Conservation (phyloP, 495 filamentous ascomycete species). For the Xylona heveae region DNA sequence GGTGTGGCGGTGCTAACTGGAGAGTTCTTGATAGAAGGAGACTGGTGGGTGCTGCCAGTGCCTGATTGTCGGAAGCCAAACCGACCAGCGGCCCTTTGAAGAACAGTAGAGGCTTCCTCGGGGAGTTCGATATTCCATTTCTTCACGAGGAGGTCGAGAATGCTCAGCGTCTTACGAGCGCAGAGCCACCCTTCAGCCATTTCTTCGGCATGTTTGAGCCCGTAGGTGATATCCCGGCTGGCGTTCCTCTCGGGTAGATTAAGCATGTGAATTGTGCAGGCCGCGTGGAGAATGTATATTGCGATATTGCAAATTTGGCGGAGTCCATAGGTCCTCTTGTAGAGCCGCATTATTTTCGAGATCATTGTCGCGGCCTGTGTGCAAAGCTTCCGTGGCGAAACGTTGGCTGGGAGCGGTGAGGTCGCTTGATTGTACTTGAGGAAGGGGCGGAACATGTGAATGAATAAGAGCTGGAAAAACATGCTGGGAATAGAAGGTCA, state of each 20-base stretch:
- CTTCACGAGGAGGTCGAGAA: constrained; percentile 62
- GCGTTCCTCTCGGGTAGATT: constrained; percentile 83
- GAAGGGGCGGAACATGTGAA: constrained; percentile 93
- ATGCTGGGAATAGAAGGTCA: constrained; percentile 40
- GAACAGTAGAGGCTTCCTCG: constrained; percentile 52
- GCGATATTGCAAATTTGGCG: constrained; percentile 88
- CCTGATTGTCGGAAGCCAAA: constrained; percentile 2
- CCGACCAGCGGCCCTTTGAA: too few species aligned
- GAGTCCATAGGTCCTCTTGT: constrained; percentile 78
- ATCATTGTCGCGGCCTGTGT: constrained; percentile 73
- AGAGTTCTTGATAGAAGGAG: background rate
- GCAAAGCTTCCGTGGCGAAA: constrained; percentile 79
- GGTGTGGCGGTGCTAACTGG: background rate
- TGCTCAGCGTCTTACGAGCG: constrained; percentile 64
- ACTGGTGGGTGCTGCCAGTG: constrained; percentile 6
- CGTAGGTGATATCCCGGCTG: constrained; percentile 69
- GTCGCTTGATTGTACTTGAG: constrained; percentile 65
- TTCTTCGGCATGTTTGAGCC: constrained; percentile 83
- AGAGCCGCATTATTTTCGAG: constrained; percentile 77
- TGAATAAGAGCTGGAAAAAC: constrained; percentile 92
- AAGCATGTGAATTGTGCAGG: constrained; percentile 84
- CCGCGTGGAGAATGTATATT: constrained; percentile 85
- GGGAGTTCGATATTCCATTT: constrained; percentile 82
- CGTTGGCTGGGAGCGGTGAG: constrained; percentile 68
- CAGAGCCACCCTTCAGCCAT: constrained; percentile 91